Percentiles rank a stretch among this genome's conserved stretches.
These are phyloP conservation scores for Epichloe elymi DNA, from an alignment of 2,329 filamentous ascomycete genomes.

Conservation along the genomic window DNA sequence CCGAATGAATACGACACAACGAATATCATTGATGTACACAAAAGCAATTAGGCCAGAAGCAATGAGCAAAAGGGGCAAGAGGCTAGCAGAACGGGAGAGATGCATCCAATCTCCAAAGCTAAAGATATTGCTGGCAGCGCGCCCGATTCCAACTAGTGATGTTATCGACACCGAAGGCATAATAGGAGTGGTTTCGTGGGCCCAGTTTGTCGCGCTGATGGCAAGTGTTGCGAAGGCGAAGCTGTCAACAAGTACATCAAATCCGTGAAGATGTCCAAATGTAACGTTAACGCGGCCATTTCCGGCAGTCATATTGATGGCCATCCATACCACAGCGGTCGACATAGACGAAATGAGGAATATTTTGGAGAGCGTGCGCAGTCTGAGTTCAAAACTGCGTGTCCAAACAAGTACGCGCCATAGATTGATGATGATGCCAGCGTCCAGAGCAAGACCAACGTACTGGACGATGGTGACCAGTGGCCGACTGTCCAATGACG, in stretches of 20 bases:
- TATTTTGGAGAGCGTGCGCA: conserved; percentile 32
- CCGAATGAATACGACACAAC: conserved; percentile 28
- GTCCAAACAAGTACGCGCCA: conserved; percentile 41
- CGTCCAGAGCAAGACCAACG: conserved; percentile 32
- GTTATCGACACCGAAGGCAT: conserved; percentile 29
- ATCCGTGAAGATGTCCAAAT: conserved; percentile 32
- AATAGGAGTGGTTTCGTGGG: conserved; percentile 32
- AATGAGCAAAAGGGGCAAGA: conserved; percentile 27
- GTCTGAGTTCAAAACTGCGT: conserved; percentile 31
- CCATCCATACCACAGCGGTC: conserved; percentile 24
- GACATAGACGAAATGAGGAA: conserved; percentile 27
- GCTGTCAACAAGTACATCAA: conserved; percentile 36
- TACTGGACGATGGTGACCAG: conserved; percentile 28
- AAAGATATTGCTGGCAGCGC: conserved; percentile 22
- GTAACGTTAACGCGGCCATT: conserved; percentile 13
- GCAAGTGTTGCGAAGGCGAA: conserved; percentile 30
- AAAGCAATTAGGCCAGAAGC: conserved; percentile 29
- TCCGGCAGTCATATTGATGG: conserved; percentile 17
- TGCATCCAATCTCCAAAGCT: conserved; percentile 33
- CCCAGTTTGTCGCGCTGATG: conserved; percentile 31
- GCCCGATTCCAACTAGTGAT: conserved; percentile 27
- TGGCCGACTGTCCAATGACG: conserved; percentile 24
- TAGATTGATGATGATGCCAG: conserved; percentile 29
- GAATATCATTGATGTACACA: conserved; percentile 29
- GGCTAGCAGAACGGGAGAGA: conserved; percentile 20